phyloP scores from a whole-genome alignment of 2,329 filamentous ascomycete species.

The Dactylellina leptospora region DNA sequence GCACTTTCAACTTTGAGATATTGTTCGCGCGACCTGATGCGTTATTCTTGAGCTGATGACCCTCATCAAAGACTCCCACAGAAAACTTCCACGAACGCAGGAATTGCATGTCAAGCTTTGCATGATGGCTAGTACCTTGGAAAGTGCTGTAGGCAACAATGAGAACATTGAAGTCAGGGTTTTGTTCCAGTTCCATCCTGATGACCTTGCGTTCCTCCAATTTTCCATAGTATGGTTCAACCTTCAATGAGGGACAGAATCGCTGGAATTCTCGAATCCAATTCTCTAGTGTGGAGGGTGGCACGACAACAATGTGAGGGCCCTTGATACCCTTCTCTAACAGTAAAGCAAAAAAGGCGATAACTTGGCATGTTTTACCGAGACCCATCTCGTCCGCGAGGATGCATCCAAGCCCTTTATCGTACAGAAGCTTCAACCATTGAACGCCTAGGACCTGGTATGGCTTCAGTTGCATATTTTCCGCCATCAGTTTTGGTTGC shows the following conservation, averaged over 20 bases:
- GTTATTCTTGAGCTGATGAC: slow-evolving; percentile 89
- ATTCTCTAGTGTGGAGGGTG: slow-evolving; percentile 92
- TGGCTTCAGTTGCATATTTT: slow-evolving; percentile 81
- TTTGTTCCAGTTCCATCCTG: slow-evolving; percentile 72
- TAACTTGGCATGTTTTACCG: slow-evolving; percentile 96
- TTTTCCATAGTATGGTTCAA: slow-evolving; percentile 76
- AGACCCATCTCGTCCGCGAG: slow-evolving; percentile 97
- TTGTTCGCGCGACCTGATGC: slow-evolving; percentile 82
- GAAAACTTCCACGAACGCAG: slow-evolving; percentile 68
- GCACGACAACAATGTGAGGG: slow-evolving; percentile 86
- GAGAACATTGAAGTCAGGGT: slow-evolving; percentile 74
- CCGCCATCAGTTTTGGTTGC: slow-evolving; percentile 81
- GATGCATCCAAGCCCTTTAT: slow-evolving; percentile 82
- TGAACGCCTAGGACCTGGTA: slow-evolving; percentile 95
- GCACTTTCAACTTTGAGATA: slow-evolving; percentile 77
- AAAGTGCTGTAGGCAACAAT: slow-evolving; percentile 77
- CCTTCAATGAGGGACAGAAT: slow-evolving; percentile 80
- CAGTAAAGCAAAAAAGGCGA: slow-evolving; percentile 86
- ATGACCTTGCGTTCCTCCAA: slow-evolving; percentile 74
- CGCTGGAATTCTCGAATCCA: slow-evolving; percentile 90
- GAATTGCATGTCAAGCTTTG: slow-evolving; percentile 70
- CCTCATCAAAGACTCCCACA: slow-evolving; percentile 86
- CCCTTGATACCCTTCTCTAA: slow-evolving; percentile 74
- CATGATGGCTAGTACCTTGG: slow-evolving; percentile 59
- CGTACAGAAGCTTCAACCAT: slow-evolving; percentile 87